A percentile compares a stretch with the other conserved stretches of the same genome.
These are phyloP conservation scores for Candida ulmi DNA, from an alignment of 805 yeast species.

Conservation along the genomic window DNA sequence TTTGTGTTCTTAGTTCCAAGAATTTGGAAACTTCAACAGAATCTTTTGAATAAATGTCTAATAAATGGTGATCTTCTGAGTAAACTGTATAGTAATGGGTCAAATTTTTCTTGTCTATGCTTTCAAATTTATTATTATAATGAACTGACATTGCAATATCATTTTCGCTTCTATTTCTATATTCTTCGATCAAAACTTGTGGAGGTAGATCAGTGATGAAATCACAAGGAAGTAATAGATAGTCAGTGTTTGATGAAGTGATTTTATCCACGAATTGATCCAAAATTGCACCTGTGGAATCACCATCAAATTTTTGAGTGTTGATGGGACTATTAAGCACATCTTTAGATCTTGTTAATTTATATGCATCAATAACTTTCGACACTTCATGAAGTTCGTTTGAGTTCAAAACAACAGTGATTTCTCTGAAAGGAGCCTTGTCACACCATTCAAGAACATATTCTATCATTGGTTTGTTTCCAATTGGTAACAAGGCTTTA, in stretches of 20 bases:
- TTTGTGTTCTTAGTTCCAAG: constrained; percentile 73
- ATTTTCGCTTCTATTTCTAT: constrained; percentile 60
- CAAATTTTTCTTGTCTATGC: constrained; percentile 71
- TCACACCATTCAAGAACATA: constrained; percentile 93
- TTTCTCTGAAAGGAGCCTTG: constrained; percentile 67
- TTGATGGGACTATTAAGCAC: constrained; percentile 31
- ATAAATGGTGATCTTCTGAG: constrained; percentile 44
- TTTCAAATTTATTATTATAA: constrained; percentile 69
- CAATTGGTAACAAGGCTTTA: constrained; percentile 86
- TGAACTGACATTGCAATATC: constrained; percentile 74
- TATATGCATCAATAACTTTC: constrained; percentile 43
- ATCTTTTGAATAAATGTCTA: constrained; percentile 69
- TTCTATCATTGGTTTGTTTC: constrained; percentile 82
- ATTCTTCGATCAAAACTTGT: constrained; percentile 77
- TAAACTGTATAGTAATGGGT: constrained; percentile 65
- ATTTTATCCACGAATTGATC: constrained; percentile 39
- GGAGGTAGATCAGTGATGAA: constrained; percentile 91
- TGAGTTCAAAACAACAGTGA: constrained; percentile 55
- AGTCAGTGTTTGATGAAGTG: constrained; percentile 36
- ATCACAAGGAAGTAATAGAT: constrained; percentile 90
- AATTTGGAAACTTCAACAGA: constrained; percentile 68
- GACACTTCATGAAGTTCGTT: constrained; percentile 42
- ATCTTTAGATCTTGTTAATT: constrained; percentile 31
- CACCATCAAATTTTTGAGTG: constrained; percentile 38
- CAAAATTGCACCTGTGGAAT: constrained; percentile 59